phyloP scores from a whole-genome alignment of 371 early-diverging fungal genomes.

The Mucor lusitanicus region DNA sequence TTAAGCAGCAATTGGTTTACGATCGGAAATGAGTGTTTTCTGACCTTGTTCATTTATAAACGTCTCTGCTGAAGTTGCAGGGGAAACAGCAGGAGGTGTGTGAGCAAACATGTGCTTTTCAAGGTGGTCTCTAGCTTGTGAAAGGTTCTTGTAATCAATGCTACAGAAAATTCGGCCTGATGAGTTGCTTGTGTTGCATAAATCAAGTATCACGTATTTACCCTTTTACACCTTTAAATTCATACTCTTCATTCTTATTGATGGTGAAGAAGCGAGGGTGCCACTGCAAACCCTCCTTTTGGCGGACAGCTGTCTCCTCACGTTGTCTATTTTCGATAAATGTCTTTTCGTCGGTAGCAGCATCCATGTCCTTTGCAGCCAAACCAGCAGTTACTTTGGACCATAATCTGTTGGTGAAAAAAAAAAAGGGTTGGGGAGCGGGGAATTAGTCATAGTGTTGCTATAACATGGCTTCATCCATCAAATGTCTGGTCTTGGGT shows the following conservation, averaged over 20 bases:
- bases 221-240: conserved; percentile 21
- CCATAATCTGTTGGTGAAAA: conserved; percentile 60
- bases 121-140: conserved; percentile 31
- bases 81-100: background rate
- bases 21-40: background rate
- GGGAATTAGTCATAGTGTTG: background rate
- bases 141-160: conserved; percentile 72
- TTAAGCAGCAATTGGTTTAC: conserved; percentile 12
- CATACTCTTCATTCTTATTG: conserved; percentile 31
- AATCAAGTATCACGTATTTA: conserved; percentile 1
- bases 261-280: conserved; percentile 58
- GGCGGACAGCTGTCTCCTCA: conserved; percentile 59
- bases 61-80: background rate
- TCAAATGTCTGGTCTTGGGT: conserved; percentile 61
- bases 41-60: conserved; percentile 4
- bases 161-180: conserved; percentile 26
- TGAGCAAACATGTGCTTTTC: conserved; percentile 14
- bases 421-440: conserved; percentile 14
- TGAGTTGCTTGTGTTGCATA: background rate
- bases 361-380: conserved; percentile 59
- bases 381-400: conserved; percentile 70
- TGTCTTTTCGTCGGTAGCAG: conserved; percentile 69
- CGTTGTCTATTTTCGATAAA: conserved; percentile 77
- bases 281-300: conserved; percentile 60
- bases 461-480: background rate